These are phyloP conservation scores for Pseudozyma thailandica DNA, from an alignment of 1,284 basidiomycete species.

Conservation along the genomic window DNA sequence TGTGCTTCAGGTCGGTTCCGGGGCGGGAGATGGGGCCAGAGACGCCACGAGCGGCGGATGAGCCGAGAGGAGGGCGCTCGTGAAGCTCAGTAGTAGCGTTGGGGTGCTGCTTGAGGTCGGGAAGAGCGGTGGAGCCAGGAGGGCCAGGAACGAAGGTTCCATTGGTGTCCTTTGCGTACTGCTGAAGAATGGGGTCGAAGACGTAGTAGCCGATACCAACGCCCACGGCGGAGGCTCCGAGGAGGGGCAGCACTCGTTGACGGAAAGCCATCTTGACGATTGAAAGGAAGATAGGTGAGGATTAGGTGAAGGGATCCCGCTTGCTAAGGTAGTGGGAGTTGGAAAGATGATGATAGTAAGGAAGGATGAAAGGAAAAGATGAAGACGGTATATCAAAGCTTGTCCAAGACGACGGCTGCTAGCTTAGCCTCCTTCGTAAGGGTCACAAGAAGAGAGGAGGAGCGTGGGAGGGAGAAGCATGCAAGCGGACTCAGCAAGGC, in stretches of 20 bases:
- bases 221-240: slow-evolving; percentile 44
- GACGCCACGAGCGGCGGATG: slow-evolving; percentile 41
- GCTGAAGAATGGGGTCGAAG: slow-evolving; percentile 49
- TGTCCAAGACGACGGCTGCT: too few relatives aligned
- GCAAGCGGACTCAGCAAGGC: slow-evolving; percentile 34
- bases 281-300: background rate
- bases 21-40: slow-evolving; percentile 38
- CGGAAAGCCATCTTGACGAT: slow-evolving; percentile 43
- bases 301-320: slow-evolving; percentile 1
- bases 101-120: slow-evolving; percentile 35
- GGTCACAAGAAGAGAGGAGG: background rate
- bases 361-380: background rate
- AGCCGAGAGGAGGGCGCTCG: slow-evolving; percentile 45
- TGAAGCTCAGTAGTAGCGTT: slow-evolving; percentile 35
- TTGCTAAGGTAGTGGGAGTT: background rate
- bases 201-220: slow-evolving; percentile 53
- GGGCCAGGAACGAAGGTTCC: slow-evolving; percentile 40
- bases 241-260: slow-evolving; percentile 40
- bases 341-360: slow-evolving; percentile 1
- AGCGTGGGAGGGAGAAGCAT: slow-evolving; percentile 11
- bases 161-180: slow-evolving; percentile 48
- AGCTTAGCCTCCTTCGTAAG: background rate
- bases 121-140: slow-evolving; percentile 37
- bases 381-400: background rate
- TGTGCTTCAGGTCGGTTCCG: slow-evolving; percentile 42